Evolutionary conservation across 192 early-diverging fungal species (phyloP), one percentile per base, ranked within the genome.

Genomic region (Coemansia sp.): DNA sequence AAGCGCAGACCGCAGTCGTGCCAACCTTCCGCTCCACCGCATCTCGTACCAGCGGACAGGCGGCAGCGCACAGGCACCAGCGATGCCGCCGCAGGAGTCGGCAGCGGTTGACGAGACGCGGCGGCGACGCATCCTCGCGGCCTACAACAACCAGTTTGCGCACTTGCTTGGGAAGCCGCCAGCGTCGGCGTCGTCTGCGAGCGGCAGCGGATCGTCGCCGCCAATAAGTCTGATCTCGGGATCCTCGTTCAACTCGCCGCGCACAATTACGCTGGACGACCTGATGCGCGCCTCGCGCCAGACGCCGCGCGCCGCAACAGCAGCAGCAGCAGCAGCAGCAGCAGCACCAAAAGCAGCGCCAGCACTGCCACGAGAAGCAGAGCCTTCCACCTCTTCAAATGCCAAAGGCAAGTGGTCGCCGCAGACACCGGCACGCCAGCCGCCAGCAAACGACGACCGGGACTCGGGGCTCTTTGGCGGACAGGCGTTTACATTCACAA

Each of bases 391-490:
- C 1, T 43, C 46, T 13, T 5, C 46, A 46, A 26, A 13, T 19
- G 19, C 45, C 4, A 59, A 41, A 10, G 73, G 68, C 22, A 73
- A 71, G 15, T 82, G 79, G 79, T 82, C 79, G 47, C 68, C 76
- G 71, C 39, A 41, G 5, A 76, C 79, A 8, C 65, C 79, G 36
- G 74, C 78, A 5, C 51, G 26, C 4, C 51, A 21, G 51, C 21
- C 12, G 47, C 63, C 74, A 15, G 46, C 74, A 15, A 56, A 16
- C 8, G 60, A 68, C 15, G 74, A 77, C 61, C 67, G 79, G 19
- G 79, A 82, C 68, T 82, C 79, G 32, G 79, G 79, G 19, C 62
- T 77, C 22, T 77, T 82, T 65, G 79, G 79, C 65, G 65, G 62
- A 9, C 79, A 73, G 63, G 19, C 67, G 7, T 75, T 80, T 41